Evolutionary conservation across 2,329 filamentous ascomycete species (phyloP), one percentile per base, ranked within the genome.

Genomic region (Colletotrichum phormii): DNA sequence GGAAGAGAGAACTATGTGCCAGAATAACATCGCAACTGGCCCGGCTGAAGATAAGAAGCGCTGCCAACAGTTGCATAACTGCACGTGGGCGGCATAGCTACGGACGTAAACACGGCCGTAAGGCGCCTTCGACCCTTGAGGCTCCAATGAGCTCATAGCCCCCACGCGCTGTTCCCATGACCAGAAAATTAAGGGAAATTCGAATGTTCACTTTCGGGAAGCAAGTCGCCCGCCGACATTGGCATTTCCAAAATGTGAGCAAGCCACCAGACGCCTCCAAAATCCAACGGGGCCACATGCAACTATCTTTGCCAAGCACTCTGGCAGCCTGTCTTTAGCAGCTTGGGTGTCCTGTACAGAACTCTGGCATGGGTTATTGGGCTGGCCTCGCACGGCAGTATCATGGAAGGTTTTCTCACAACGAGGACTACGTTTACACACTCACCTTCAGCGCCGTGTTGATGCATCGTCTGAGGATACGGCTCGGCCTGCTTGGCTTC

Each of bases 351-450:
- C 37, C 37, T 42, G 37, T 42, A 42, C 8, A 8, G 18, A 42
- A 42, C 13, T 42, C 6, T 42, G 37, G 15, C 37, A 29, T 29
- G 13, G 37, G 6, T 42, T 13, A 6, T 15, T 42, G 37, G 13
- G 42, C 64, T 9, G 37, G 55, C 3, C 9, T 60, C 26, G 55
- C 64, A 9, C 22, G 5, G 1, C 64, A 31, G 18, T 67, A 60
- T 11, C 54, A n/a, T 33, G 42, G 42, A n/a, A 18, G 24, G 1
- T 67, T 61, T 37, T 60, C 55, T 11, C 55, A 67, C 55, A 60
- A 60, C n/a, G 64, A 61, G 31, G 64, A 67, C 64, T 67, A 67
- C 29, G 13, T 67, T 18, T 67, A 67, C 55, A 53, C 55, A 7
- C 18, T 60, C 2, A 15, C 64, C 0, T 61, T 67, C 55, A 60